A percentile compares a stretch with the other conserved stretches of the same genome.
Conservation (phyloP, 2,329 filamentous ascomycete species). For the Atkinsonella hypoxylon region DNA sequence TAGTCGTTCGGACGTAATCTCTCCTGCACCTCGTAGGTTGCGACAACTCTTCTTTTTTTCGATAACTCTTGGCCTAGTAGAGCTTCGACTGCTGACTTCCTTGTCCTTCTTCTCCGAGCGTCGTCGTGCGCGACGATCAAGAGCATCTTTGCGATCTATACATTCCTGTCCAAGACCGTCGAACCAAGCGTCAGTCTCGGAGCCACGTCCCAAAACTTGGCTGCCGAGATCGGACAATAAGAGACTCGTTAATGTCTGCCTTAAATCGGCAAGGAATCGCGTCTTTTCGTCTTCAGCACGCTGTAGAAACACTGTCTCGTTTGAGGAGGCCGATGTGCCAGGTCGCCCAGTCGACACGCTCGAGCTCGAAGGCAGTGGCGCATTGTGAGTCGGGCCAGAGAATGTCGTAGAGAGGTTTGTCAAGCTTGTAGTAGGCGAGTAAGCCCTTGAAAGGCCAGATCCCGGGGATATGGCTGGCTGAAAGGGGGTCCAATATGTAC, state of each 20-base stretch:
- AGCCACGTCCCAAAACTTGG: slow-evolving; percentile 74
- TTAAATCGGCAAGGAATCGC: slow-evolving; percentile 65
- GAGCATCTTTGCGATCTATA: slow-evolving; percentile 47
- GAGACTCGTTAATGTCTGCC: slow-evolving; percentile 70
- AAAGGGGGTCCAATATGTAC: slow-evolving; percentile 85
- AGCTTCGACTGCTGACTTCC: slow-evolving; percentile 29
- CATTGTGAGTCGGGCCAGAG: slow-evolving; percentile 29
- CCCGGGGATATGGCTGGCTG: slow-evolving; percentile 55
- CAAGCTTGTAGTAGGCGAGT: slow-evolving; percentile 50
- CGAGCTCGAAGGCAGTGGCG: slow-evolving; percentile 30
- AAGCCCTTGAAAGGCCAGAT: slow-evolving; percentile 44
- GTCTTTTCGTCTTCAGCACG: slow-evolving; percentile 56
- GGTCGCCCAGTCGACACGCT: slow-evolving; percentile 43
- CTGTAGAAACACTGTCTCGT: slow-evolving; percentile 53
- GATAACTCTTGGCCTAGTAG: slow-evolving; percentile 37
- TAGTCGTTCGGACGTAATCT: slow-evolving; percentile 22
- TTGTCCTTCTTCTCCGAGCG: slow-evolving; percentile 27
- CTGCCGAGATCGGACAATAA: slow-evolving; percentile 82
- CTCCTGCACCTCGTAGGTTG: slow-evolving; percentile 44
- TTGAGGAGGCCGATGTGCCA: slow-evolving; percentile 54
- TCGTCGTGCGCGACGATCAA: slow-evolving; percentile 35
- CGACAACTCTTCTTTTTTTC: slow-evolving; percentile 60
- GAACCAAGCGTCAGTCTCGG: slow-evolving; percentile 89
- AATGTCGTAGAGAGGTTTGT: slow-evolving; percentile 43
- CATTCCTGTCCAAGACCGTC: slow-evolving; percentile 53